Base-by-base conservation (phyloP, 441 rosid species). In the Gossypium aridum region DNA sequence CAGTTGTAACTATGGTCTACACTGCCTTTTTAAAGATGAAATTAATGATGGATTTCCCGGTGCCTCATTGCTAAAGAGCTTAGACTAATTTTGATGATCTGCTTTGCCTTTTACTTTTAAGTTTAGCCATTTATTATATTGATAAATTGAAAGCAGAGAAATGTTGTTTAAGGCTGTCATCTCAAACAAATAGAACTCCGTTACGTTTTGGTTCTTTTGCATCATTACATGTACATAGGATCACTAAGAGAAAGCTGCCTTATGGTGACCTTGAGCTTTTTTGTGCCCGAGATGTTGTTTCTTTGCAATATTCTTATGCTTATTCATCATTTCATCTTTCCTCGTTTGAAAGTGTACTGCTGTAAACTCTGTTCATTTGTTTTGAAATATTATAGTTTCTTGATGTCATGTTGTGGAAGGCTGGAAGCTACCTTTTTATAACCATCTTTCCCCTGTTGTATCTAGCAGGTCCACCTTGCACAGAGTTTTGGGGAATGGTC, bases 401-500 rank as follows among this genome's bases (percentile, higher is more conserved):
- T 53, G 56, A 14, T 53, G 8, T 53, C 56, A 53, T 53, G 19
- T 16, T 53, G n/a, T 53, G 19, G 9, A n/a, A 51, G 55, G 55
- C 19, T n/a, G 19, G 55, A 51, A 51, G 55, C 55, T 4, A 51
- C 55, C 55, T n/a, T 57, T 57, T 57, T 10, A 57, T 57, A 9
- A 59, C 34, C 14, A 59, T 23, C 63, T 59, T 70, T 28, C n/a
- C 37, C 34, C 28, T 20, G 14, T 31, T 56, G 8, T 77, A 63
- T 64, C 2, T 72, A 16, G 16, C 90, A 95, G 99, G 85, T 95
- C 99, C 53, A 93, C 98, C 1, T 77, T 96, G 77, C 99, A 96
- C 79, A 83, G 99, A 78, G 98, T 96, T 74, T 78, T 95, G 68
- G 96, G 94, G 72, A 86, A 87, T 10, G 97, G 95, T 56, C 91